A percentile compares a stretch with the other conserved stretches of the same genome.
Conservation (phyloP, 352 stramenopile genomes). For the Pythium utonaiense region DNA sequence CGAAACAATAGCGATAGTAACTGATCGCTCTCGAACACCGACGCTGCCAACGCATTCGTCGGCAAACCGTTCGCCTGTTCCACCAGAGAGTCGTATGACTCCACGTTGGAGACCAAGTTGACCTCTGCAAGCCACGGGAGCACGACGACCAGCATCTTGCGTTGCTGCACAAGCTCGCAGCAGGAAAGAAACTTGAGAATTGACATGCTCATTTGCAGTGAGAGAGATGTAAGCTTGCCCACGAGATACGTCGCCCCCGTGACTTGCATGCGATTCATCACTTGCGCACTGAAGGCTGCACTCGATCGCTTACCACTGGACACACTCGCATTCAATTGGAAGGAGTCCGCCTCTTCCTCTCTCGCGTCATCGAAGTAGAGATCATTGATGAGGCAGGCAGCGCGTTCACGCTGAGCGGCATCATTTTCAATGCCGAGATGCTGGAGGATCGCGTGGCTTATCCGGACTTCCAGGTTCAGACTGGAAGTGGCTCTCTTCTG, state of each 20-base stretch:
- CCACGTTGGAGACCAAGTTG: slow-evolving; percentile 1
- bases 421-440: slow-evolving; percentile 48
- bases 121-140: slow-evolving; percentile 60
- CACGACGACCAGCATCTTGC: slow-evolving; percentile 48
- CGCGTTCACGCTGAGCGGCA: slow-evolving; percentile 18
- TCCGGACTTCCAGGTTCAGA: slow-evolving; percentile 30
- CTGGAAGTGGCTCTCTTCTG: background rate
- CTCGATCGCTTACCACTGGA: slow-evolving; percentile 20
- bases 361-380: background rate
- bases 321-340: slow-evolving; percentile 15
- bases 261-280: slow-evolving; percentile 32
- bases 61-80: background rate
- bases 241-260: slow-evolving; percentile 32
- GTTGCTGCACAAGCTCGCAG: slow-evolving; percentile 33
- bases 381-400: background rate
- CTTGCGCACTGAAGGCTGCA: slow-evolving; percentile 19
- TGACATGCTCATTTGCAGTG: slow-evolving; percentile 34
- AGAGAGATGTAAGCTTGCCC: slow-evolving; percentile 27
- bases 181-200: slow-evolving; percentile 41
- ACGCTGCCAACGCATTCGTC: background rate
- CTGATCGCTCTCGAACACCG: slow-evolving; percentile 17
- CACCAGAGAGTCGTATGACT: background rate
- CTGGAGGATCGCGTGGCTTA: slow-evolving; percentile 44
- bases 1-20: slow-evolving; percentile 52
- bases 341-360: background rate